These are phyloP conservation scores for Babesia caballi DNA, from an alignment of 169 alveolate genomes.

Conservation along the genomic window DNA sequence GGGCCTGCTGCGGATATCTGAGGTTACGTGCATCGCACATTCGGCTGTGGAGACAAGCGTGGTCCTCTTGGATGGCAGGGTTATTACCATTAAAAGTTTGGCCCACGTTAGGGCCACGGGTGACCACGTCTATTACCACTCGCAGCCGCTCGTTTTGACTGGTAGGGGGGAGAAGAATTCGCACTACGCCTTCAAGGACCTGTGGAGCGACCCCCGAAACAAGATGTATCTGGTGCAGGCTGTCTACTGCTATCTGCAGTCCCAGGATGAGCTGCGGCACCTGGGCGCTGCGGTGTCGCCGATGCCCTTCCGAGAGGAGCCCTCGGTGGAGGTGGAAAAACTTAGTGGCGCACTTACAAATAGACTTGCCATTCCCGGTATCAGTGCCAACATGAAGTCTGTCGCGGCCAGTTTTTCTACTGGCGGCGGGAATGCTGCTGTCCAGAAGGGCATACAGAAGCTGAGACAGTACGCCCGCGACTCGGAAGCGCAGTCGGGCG, in stretches of 20 bases:
- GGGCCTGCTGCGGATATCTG: slow-evolving; percentile 1
- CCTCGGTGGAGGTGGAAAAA: background rate
- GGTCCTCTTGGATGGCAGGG: background rate
- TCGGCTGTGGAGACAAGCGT: slow-evolving; percentile 6
- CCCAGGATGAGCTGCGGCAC: slow-evolving; percentile 20
- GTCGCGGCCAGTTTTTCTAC: background rate
- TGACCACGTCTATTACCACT: slow-evolving; percentile 8
- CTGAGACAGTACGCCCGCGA: background rate
- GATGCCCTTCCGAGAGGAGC: background rate
- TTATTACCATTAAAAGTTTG: background rate
- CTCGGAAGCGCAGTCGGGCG: background rate
- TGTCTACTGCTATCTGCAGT: background rate
- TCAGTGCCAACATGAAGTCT: too few relatives aligned
- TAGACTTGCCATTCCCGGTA: too few relatives aligned
- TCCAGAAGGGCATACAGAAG: background rate
- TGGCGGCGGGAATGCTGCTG: too few relatives aligned
- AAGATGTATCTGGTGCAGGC: slow-evolving; percentile 15
- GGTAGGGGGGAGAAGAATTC: background rate
- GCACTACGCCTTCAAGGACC: background rate
- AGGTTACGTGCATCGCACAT: slow-evolving; percentile 11
- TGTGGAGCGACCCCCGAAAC: background rate
- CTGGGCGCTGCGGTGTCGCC: background rate
- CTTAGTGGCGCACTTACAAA: too few relatives aligned
- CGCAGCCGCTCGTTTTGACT: slow-evolving; percentile 21
- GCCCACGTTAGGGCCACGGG: background rate